Evolutionary conservation across 352 stramenopile genomes (phyloP), one percentile per base, ranked within the genome.

Genomic region (Phytophthora multivora): DNA sequence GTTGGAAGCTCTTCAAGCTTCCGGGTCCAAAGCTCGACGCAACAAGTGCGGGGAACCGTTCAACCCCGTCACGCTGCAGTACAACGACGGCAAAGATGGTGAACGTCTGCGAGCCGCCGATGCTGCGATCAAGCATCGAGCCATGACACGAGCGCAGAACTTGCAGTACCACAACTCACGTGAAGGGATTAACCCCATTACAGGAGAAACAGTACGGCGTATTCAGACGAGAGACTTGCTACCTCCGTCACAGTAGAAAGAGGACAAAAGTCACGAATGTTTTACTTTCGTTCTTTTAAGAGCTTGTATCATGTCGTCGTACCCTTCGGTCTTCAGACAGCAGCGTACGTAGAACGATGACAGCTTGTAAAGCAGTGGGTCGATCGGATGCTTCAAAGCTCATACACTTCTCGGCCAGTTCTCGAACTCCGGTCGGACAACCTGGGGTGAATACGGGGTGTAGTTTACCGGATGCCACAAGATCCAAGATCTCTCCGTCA

Each of bases 31-130:
- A 71, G 85, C 84, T 36, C 71, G 81, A 58, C 91, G 88, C 50
- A 97, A 97, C 74, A 89, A 95, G 51, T 78, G 83, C 36, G 85
- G 82, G 10, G 84, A 93, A 38, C 79, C 90, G 13, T 98, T 91
- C 80, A 94, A 98, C 64, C 80, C 80, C 7, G 76, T 97, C 43
- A 97, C 84, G 33, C 74, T 97, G 15, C 80, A 83, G 52, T 97
- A 97, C 71, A 90, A 94, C 45, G 86, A 96, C 54, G 84, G 80
- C 38, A 80, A 87, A 35, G 86, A 96, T 52, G 89, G 89, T 10
- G 69, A 89, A 46, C 80, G 85, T 4, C 69, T 97, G 12, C 58
- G 79, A 53, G 72, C 75, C 38, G 74, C 77, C 13, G 87, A 96
- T 71, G 72, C 80, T 13, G 71, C 79, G 13, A 79, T 95, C 60